Conservation (phyloP, 306 rosid genomes). For the Gillenia trifoliata region DNA sequence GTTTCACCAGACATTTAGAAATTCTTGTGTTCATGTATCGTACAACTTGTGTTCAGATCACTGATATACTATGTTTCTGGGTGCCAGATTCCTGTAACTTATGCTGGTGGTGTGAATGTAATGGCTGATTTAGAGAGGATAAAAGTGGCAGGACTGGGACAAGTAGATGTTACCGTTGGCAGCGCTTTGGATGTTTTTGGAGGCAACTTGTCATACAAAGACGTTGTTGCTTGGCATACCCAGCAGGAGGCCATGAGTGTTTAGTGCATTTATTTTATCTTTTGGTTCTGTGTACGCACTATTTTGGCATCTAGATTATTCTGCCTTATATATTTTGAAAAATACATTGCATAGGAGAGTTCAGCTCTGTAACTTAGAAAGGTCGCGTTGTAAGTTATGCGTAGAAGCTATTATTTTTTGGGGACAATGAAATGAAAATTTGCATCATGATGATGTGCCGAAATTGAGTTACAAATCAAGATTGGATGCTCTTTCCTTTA, state of each 20-base stretch:
- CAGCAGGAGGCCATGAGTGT: constrained; percentile 39
- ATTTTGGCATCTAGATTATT: not conserved
- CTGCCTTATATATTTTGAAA: not conserved
- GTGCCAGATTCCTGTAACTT: constrained; percentile 82
- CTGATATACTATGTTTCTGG: not conserved
- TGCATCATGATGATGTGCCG: not conserved
- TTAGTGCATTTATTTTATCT: constrained; percentile 12
- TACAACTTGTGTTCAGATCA: not conserved
- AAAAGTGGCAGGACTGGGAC: constrained; percentile 61
- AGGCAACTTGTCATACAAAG: constrained; percentile 53
- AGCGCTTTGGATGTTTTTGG: constrained; percentile 90
- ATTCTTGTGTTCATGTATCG: constrained; percentile 8
- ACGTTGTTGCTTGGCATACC: constrained; percentile 80
- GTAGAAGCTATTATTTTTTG: not conserved
- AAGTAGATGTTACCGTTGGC: constrained; percentile 77
- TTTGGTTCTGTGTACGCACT: not conserved
- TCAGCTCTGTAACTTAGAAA: not conserved
- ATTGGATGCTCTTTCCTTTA: not conserved
- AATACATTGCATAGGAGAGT: not conserved
- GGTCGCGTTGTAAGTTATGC: not conserved
- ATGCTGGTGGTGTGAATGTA: constrained; percentile 85
- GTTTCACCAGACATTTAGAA: not conserved
- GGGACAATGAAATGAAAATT: not conserved
- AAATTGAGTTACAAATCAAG: not conserved
- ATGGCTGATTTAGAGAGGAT: constrained; percentile 85